Evolutionary conservation across 1,284 basidiomycete genomes (phyloP), one percentile per base, ranked within the genome.

Genomic region (Ceratobasidium sp.): DNA sequence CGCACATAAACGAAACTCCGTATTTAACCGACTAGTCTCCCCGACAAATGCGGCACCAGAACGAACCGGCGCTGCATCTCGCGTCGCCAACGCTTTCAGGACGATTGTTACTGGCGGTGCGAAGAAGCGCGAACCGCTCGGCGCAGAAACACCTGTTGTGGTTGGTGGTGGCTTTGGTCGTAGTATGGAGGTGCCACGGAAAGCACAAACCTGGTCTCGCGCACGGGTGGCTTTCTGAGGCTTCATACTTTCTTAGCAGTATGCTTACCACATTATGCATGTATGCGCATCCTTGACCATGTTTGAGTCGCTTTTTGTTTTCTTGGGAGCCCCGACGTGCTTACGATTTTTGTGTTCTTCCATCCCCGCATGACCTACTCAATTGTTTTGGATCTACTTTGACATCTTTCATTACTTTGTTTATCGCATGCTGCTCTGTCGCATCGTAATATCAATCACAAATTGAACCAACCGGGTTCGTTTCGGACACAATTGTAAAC

Each of bases 121-220:
- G 18, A 75, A 75, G 71, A 64, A 55, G 33, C 60, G 60, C 30
- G 71, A 44, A 10, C 48, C 46, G 14, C 30, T 64, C 7, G 48
- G 35, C 20, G 18, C 59, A 30, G 50, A 27, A 7, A 33, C 46
- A 33, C 41, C 69, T 30, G n/a, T 71, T 3, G 50, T 71, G 59
- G 69, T 71, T 4, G 69, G 69, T 3, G 69, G 69, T 30, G 69
- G 69, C 7, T 71, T 71, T 33, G 41, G 55, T 20, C 52, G 33
- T 6, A 16, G 27, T 23, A 48, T 54, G 38, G 50, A 46, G 2
- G n/a, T 44, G 6, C 35, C 70, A 20, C 64, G 46, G 41, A 52
- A 33, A 16, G 44, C 59, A 30, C 70, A 59, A 44, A 55, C 70
- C 35, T 74, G 70, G 70, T 74, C 70, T 64, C 70, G 70, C 48